Percentiles rank a stretch among this genome's conserved stretches.
Conservation (phyloP, 2,329 filamentous ascomycete genomes). For the Passalora sequoiae region DNA sequence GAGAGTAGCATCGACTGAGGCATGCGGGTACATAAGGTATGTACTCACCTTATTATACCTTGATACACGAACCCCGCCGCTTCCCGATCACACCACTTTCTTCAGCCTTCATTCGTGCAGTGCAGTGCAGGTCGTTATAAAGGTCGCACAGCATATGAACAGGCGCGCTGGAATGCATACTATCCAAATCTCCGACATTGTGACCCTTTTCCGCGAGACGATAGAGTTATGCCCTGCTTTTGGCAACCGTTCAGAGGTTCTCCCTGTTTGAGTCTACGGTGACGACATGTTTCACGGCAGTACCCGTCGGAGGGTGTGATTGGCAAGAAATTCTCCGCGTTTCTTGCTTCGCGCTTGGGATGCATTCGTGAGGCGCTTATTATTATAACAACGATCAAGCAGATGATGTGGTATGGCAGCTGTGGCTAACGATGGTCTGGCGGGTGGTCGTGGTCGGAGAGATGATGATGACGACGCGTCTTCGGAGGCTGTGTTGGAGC, state of each 20-base stretch:
- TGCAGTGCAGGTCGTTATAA: not conserved
- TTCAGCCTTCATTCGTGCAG: not conserved
- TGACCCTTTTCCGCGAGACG: not conserved
- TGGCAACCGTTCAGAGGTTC: not conserved
- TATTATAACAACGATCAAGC: too few species aligned
- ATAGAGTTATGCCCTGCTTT: conserved; percentile 3
- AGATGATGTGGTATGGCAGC: too few species aligned
- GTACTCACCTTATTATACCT: conserved; percentile 2
- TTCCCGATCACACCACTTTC: not conserved
- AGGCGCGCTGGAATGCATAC: too few species aligned
- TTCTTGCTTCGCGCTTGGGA: too few species aligned
- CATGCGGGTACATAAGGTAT: not conserved
- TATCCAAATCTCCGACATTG: not conserved
- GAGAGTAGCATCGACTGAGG: not conserved
- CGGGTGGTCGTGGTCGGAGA: too few species aligned
- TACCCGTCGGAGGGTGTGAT: too few species aligned
- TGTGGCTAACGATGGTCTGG: too few species aligned
- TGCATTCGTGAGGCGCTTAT: too few species aligned
- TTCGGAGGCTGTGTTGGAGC: too few species aligned
- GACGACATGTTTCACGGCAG: not conserved
- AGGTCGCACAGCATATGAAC: not conserved
- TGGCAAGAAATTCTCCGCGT: conserved; percentile 3
- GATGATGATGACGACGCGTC: too few species aligned
- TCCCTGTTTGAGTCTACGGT: not conserved
- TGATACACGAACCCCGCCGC: not conserved